Percentiles rank a stretch among this genome's conserved stretches.
Evolutionary conservation across 805 yeast species (phyloP).

Genomic region (Kregervanrija pseudodelftensis): DNA sequence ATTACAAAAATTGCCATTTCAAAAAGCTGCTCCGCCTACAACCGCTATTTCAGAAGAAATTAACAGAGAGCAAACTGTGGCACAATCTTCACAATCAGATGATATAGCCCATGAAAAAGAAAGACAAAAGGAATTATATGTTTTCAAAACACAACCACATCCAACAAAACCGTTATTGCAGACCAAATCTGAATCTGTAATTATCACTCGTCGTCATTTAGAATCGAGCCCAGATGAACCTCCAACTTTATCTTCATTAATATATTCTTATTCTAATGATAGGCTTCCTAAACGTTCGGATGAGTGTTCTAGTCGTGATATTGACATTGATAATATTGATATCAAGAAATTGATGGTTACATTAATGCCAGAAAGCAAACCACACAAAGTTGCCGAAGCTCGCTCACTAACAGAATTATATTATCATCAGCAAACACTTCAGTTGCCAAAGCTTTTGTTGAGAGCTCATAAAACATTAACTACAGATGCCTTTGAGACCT

Average conservation of each 20-base stretch:
- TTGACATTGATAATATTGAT: constrained; percentile 33
- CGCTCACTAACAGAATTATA: constrained; percentile 78
- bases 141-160: too few relatives aligned
- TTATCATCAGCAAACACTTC: constrained; percentile 82
- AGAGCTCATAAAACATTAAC: constrained; percentile 81
- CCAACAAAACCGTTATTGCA: too few relatives aligned
- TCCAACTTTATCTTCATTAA: constrained; percentile 24
- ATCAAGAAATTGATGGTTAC: constrained; percentile 37
- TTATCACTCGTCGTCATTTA: too few relatives aligned
- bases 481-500: constrained; percentile 78
- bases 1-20: not conserved
- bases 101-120: not conserved
- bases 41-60: too few relatives aligned
- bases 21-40: not conserved
- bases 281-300: constrained; percentile 21
- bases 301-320: constrained; percentile 23
- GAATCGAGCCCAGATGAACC: constrained; percentile 15
- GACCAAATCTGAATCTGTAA: not conserved
- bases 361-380: constrained; percentile 42
- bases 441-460: constrained; percentile 72
- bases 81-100: not conserved
- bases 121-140: not conserved
- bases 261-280: constrained; percentile 20
- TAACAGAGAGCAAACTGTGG: too few relatives aligned
- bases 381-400: constrained; percentile 48